Conservation (phyloP, 2,329 filamentous ascomycete genomes). For the Ilyonectria mors-panacis region DNA sequence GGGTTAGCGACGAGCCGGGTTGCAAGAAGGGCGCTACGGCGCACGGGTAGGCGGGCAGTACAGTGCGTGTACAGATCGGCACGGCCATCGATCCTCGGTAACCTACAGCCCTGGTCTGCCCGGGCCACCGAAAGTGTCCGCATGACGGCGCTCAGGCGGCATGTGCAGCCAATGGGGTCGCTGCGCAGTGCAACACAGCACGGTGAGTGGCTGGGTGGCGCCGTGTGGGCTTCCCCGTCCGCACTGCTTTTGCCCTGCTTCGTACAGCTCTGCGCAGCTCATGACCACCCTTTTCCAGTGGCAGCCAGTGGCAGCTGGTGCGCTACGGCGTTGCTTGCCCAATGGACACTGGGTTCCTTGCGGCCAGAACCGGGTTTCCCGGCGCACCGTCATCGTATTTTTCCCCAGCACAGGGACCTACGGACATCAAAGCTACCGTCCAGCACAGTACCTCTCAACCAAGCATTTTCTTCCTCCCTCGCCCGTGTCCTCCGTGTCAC, state of each 20-base stretch:
- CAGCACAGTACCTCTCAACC: slow-evolving; percentile 22
- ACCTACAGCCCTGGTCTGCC: slow-evolving; percentile 20
- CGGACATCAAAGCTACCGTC: slow-evolving; percentile 48
- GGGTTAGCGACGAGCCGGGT: slow-evolving; percentile 22
- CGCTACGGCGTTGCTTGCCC: slow-evolving; percentile 36
- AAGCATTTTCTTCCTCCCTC: slow-evolving; percentile 46
- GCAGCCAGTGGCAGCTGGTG: slow-evolving; percentile 30
- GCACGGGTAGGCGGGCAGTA: slow-evolving; percentile 32
- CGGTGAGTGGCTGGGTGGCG: slow-evolving; percentile 39
- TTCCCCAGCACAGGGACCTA: slow-evolving; percentile 34
- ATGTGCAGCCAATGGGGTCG: slow-evolving; percentile 13
- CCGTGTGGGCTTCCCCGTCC: slow-evolving; percentile 35
- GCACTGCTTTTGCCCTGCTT: slow-evolving; percentile 36
- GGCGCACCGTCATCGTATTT: slow-evolving; percentile 49
- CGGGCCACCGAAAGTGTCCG: slow-evolving; percentile 14
- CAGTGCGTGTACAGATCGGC: slow-evolving; percentile 37
- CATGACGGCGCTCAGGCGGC: slow-evolving; percentile 18
- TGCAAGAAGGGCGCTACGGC: slow-evolving; percentile 17
- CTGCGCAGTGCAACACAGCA: slow-evolving; percentile 27
- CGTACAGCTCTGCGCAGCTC: slow-evolving; percentile 25
- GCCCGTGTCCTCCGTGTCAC: slow-evolving; percentile 26
- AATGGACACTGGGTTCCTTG: slow-evolving; percentile 38
- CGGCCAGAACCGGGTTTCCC: slow-evolving; percentile 50
- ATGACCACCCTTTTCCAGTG: slow-evolving; percentile 28
- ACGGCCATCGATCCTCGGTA: slow-evolving; percentile 31